Base-by-base conservation (phyloP, 768 basidiomycete genomes). In the Lepiota brunneoincarnata region DNA sequence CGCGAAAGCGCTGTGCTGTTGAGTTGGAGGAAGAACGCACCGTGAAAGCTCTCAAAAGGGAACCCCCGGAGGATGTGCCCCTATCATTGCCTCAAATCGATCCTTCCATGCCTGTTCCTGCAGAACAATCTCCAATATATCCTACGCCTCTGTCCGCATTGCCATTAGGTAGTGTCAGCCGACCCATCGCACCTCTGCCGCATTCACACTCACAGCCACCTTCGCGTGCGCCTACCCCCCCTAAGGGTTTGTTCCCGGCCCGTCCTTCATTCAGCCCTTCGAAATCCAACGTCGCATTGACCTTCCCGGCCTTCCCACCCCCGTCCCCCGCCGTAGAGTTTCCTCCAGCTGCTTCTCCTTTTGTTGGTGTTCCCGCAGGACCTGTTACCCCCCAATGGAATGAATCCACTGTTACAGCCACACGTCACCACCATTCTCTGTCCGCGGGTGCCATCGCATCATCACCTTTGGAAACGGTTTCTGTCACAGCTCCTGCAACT, bases 31-130 rank as follows among this genome's bases (percentile, higher is more conserved):
- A 72, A 44, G 73, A 72, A 12, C 71, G 78, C 17, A 71, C 64
- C 18, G 67, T 74, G 34, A 79, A 78, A 62, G 71, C 75, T 15
- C 66, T 76, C 39, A 81, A 81, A 62, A 63, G 74, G 51, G 79
- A 81, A 55, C 77, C 77, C 26, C 71, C 68, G 57, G 79, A 81
- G 24, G 75, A 77, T 46, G 50, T 63, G 1, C 67, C 69, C 12
- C 60, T 78, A 36, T 62, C 67, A 31, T 49, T 70, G 24, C 52
- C 66, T 35, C 59, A 64, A 41, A 50, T 58, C 35, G 50, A 61
- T 40, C 50, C 59, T 36, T 46, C 62, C 26, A 35, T 61, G 6
- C 43, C 58, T 20, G 21, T 51, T 20, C 51, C 55, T 14, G 53
- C 63, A 23, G 47, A 56, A 15, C 55, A 43, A 12, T 61, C 57